Conservation (phyloP, 2,329 filamentous ascomycete genomes). For the Amauroascus niger region DNA sequence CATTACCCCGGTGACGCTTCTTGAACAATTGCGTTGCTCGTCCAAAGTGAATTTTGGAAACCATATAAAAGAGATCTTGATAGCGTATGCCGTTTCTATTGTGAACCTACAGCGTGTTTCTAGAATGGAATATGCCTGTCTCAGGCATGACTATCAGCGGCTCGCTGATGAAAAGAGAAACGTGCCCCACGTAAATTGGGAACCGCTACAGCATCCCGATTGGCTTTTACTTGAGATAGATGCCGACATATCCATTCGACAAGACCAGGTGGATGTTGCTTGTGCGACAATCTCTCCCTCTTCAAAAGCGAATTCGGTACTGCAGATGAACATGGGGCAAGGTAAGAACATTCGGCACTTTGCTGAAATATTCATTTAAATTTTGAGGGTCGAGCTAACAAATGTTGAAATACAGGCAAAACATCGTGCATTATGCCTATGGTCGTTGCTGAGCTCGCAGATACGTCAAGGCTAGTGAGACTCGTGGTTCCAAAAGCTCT, state of each 20-base stretch:
- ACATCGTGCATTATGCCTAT: conserved; percentile 61
- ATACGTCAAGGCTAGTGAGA: conserved; percentile 43
- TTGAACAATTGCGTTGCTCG: conserved; percentile 37
- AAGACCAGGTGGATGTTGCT: conserved; percentile 54
- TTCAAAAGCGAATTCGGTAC: conserved; percentile 47
- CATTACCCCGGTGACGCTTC: conserved; percentile 33
- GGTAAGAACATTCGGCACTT: conserved; percentile 31
- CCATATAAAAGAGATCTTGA: conserved; percentile 10
- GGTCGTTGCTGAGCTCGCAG: conserved; percentile 46
- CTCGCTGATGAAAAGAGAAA: conserved; percentile 39
- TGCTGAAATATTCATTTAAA: background rate
- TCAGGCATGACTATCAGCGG: background rate
- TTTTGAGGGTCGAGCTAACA: background rate
- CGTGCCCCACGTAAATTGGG: conserved; percentile 49
- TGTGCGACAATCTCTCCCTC: conserved; percentile 48
- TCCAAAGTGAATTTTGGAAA: conserved; percentile 2
- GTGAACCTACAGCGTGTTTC: conserved; percentile 24
- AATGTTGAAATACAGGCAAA: conserved; percentile 35
- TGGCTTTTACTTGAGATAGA: conserved; percentile 61
- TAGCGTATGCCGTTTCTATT: conserved; percentile 23
- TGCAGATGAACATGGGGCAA: conserved; percentile 61
- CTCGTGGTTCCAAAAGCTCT: conserved; percentile 55
- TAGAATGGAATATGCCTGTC: conserved; percentile 19
- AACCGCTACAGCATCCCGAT: conserved; percentile 45
- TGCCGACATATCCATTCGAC: conserved; percentile 51